These are phyloP conservation scores for Tetracladium maxilliforme DNA, from an alignment of 2,329 filamentous ascomycete species.

Conservation along the genomic window DNA sequence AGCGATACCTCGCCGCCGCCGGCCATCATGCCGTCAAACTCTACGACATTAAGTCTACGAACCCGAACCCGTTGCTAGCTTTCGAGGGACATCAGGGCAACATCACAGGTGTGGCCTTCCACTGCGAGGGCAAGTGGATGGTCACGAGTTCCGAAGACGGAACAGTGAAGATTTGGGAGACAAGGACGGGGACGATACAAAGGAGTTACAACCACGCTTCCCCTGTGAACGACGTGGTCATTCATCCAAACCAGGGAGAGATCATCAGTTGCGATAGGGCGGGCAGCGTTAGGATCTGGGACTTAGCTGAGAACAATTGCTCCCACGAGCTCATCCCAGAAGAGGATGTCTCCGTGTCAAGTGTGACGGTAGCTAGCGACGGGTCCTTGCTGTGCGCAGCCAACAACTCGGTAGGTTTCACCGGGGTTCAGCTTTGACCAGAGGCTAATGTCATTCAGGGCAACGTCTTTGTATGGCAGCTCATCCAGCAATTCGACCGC, in stretches of 20 bases:
- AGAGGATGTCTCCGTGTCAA: constrained; percentile 85
- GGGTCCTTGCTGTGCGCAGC: constrained; percentile 85
- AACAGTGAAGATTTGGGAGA: constrained; percentile 96
- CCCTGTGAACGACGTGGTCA: constrained; percentile 95
- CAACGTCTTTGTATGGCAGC: constrained; percentile 94
- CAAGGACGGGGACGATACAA: constrained; percentile 70
- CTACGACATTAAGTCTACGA: constrained; percentile 97
- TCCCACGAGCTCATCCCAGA: constrained; percentile 93
- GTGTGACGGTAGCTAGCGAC: constrained; percentile 90
- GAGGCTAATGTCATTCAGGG: constrained; percentile 38
- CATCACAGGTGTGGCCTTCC: constrained; percentile 91
- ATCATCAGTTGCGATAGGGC: constrained; percentile 91
- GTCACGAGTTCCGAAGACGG: constrained; percentile 95
- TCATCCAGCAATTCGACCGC: constrained; percentile 57
- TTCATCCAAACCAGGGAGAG: constrained; percentile 96
- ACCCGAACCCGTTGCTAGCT: constrained; percentile 80
- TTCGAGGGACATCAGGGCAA: constrained; percentile 96
- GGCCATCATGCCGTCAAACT: constrained; percentile 82
- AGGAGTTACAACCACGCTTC: constrained; percentile 83
- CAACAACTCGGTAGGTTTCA: constrained; percentile 60
- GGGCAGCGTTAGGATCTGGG: constrained; percentile 91
- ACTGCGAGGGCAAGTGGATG: constrained; percentile 99
- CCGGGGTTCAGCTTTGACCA: neutral
- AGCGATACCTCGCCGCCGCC: constrained; percentile 78
- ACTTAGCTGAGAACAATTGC: constrained; percentile 92